A percentile compares a stretch with the other conserved stretches of the same genome.
Conservation (phyloP, 768 basidiomycete species). For the Ephemerocybe angulata region DNA sequence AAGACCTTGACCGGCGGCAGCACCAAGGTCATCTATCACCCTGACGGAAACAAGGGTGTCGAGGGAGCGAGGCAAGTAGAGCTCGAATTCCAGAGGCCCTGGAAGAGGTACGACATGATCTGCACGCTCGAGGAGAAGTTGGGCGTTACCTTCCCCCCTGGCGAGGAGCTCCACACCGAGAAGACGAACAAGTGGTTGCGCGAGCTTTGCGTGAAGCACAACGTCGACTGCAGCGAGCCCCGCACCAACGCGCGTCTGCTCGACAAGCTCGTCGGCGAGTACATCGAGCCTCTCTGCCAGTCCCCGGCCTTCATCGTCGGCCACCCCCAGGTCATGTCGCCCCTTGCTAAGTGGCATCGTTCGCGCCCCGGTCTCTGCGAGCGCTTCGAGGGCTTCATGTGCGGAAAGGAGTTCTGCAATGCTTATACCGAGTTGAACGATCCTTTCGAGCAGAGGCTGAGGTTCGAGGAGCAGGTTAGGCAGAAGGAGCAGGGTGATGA, state of each 20-base stretch:
- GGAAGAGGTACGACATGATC: conserved; percentile 99
- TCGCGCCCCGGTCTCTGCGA: conserved; percentile 96
- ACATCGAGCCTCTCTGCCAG: conserved; percentile 94
- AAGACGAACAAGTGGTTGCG: conserved; percentile 87
- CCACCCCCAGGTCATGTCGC: conserved; percentile 99
- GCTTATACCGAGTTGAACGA: conserved; percentile 99
- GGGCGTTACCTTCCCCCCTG: conserved; percentile 87
- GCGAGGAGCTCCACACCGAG: conserved; percentile 81
- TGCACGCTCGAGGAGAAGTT: conserved; percentile 92
- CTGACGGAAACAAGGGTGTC: conserved; percentile 86
- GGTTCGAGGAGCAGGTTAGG: conserved; percentile 92
- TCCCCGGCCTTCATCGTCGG: conserved; percentile 98
- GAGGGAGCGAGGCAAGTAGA: conserved; percentile 57
- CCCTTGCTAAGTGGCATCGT: conserved; percentile 97
- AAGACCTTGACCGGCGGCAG: conserved; percentile 78
- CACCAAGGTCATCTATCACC: conserved; percentile 82
- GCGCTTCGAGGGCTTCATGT: conserved; percentile 98
- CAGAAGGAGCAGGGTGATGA: conserved; percentile 98
- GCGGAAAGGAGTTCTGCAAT: conserved; percentile 97
- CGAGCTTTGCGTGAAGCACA: conserved; percentile 86
- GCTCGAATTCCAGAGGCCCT: conserved; percentile 88
- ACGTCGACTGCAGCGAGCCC: conserved; percentile 94
- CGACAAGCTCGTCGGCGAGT: conserved; percentile 99
- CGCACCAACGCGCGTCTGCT: conserved; percentile 91
- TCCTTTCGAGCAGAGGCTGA: conserved; percentile 90